Evolutionary conservation across 2,329 filamentous ascomycete genomes (phyloP).

Genomic region (Sporothrix pallida): DNA sequence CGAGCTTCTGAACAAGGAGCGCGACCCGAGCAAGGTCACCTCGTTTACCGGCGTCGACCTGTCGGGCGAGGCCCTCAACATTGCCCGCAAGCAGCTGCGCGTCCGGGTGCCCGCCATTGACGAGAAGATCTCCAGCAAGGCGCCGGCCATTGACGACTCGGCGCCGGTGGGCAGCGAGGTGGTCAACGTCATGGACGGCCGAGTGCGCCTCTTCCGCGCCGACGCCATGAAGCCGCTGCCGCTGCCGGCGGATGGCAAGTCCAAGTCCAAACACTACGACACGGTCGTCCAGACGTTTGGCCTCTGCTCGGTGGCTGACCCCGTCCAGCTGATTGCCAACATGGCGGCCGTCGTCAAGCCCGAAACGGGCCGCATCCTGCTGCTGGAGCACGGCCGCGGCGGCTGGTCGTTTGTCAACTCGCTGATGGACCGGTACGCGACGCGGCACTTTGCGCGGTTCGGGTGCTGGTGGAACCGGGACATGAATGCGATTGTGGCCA

Average conservation of each 20-base stretch:
- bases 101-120: conserved; percentile 50
- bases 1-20: conserved; percentile 29
- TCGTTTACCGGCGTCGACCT: conserved; percentile 69
- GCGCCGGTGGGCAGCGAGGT: conserved; percentile 16
- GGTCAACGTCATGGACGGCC: conserved; percentile 38
- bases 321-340: conserved; percentile 58
- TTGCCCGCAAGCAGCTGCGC: conserved; percentile 60
- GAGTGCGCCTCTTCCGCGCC: conserved; percentile 42
- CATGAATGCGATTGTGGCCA: conserved; percentile 60
- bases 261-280: conserved; percentile 57
- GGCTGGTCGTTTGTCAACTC: conserved; percentile 61
- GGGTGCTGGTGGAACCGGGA: conserved; percentile 74
- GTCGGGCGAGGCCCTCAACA: conserved; percentile 63
- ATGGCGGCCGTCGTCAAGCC: conserved; percentile 60
- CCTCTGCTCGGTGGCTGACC: conserved; percentile 66
- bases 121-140: conserved; percentile 49
- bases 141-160: conserved; percentile 49
- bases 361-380: conserved; percentile 62
- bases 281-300: conserved; percentile 69
- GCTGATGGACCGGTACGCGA: conserved; percentile 61
- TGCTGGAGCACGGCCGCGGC: conserved; percentile 68
- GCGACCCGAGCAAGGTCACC: conserved; percentile 45
- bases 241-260: conserved; percentile 31
- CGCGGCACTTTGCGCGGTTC: conserved; percentile 62
- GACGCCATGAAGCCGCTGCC: conserved; percentile 57